Evolutionary conservation across 805 yeast genomes (phyloP).

Genomic region (Kodamaea hsintzibuensis): DNA sequence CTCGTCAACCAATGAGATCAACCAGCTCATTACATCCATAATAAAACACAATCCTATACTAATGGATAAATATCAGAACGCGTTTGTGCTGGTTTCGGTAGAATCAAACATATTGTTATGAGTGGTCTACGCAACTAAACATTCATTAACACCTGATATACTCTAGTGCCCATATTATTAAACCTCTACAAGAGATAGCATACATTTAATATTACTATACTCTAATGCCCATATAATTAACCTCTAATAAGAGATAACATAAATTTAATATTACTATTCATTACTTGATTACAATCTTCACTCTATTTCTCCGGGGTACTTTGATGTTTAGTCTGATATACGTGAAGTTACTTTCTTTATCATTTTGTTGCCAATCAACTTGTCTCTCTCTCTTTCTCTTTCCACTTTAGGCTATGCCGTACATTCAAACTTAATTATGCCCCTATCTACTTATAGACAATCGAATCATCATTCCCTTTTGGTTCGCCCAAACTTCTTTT

Average conservation of each 20-base stretch:
- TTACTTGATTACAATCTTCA: no score
- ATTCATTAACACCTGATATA: no score
- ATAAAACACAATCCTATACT: slow-evolving; percentile 6
- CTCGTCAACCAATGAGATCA: slow-evolving; percentile 9
- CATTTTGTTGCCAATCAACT: background rate
- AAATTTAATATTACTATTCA: no score
- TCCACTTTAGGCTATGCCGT: background rate
- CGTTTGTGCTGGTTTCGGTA: slow-evolving; percentile 5
- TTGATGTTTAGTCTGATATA: no score
- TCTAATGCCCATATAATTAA: no score
- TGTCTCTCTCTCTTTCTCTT: background rate
- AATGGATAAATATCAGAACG: slow-evolving; percentile 7
- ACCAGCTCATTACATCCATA: slow-evolving; percentile 11
- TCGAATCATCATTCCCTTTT: background rate
- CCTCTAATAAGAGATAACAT: no score
- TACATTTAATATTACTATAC: no score
- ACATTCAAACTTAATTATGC: background rate
- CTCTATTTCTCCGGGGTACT: no score
- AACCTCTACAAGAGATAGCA: no score
- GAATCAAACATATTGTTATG: background rate
- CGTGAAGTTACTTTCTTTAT: no score
- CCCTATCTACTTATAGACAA: background rate
- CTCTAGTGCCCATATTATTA: no score
- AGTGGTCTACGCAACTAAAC: background rate
- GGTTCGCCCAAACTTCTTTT: background rate